These are phyloP conservation scores for Rhizopus microsporus DNA, from an alignment of 371 early-diverging fungal species.

Conservation along the genomic window DNA sequence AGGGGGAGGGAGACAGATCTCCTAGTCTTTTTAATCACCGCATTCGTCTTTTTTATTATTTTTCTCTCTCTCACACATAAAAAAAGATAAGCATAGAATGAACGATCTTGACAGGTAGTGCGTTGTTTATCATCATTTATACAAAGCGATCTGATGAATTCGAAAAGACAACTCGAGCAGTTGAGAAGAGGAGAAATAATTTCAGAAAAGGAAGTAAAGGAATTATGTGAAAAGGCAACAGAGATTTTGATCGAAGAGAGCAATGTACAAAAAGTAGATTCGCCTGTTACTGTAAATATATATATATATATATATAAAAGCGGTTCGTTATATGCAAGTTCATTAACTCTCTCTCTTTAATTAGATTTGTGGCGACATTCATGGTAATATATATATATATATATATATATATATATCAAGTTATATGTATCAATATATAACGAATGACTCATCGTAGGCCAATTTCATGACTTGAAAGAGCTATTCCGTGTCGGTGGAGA, in stretches of 20 bases:
- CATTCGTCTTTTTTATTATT: neutral
- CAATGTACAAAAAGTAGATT: conserved; percentile 95
- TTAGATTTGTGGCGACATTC: conserved; percentile 98
- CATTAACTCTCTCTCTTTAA: neutral
- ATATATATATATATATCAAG: neutral
- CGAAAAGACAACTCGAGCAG: conserved; percentile 80
- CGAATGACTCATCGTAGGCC: conserved; percentile 52
- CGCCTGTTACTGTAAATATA: conserved; percentile 90
- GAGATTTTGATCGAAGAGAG: conserved; percentile 95
- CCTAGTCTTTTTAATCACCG: too few species aligned
- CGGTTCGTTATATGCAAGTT: neutral
- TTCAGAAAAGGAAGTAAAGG: conserved; percentile 89
- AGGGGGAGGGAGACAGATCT: too few species aligned
- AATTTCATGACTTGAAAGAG: conserved; percentile 96
- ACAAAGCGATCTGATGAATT: neutral
- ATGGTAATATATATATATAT: conserved; percentile 51
- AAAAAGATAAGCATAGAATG: conserved; percentile 6
- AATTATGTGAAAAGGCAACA: conserved; percentile 90
- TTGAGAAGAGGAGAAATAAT: conserved; percentile 89
- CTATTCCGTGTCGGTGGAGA: conserved; percentile 95
- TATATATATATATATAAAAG: too few species aligned
- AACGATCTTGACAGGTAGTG: conserved; percentile 28
- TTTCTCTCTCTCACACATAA: conserved; percentile 1
- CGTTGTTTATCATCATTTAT: neutral
- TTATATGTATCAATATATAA: neutral